phyloP scores from a whole-genome alignment of 2,329 filamentous ascomycete species.

The Mollisia scopiformis region DNA sequence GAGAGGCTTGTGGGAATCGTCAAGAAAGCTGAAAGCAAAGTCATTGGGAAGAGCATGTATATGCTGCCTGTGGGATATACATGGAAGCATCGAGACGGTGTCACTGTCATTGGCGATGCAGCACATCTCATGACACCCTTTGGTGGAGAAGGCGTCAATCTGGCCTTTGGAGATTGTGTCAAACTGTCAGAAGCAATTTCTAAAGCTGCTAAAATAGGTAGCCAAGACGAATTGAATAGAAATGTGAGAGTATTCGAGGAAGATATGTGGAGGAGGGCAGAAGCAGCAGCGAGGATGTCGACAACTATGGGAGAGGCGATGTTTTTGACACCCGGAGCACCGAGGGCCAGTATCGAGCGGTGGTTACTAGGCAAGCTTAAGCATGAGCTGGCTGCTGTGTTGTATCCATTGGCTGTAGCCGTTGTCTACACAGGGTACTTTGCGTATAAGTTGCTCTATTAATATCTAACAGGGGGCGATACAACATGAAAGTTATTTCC shows the following conservation, averaged over 20 bases:
- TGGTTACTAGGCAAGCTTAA: constrained; percentile 12
- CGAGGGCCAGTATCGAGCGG: constrained; percentile 14
- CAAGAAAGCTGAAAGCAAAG: constrained; percentile 26
- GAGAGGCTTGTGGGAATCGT: constrained; percentile 30
- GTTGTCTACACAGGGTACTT: not conserved
- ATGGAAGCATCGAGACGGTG: constrained; percentile 33
- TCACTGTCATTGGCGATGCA: constrained; percentile 52
- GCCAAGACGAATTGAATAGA: not conserved
- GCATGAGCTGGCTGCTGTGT: constrained; percentile 4
- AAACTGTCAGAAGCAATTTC: constrained; percentile 44
- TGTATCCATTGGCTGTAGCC: not conserved
- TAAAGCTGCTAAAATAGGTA: not conserved
- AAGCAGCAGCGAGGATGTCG: constrained; percentile 9
- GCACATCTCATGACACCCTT: constrained; percentile 51
- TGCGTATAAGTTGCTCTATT: not conserved
- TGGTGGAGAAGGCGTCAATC: constrained; percentile 46
- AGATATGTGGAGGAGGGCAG: constrained; percentile 32
- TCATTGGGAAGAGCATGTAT: constrained; percentile 30
- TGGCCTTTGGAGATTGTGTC: constrained; percentile 41
- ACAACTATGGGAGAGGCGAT: constrained; percentile 12
- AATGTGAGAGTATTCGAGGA: constrained; percentile 12
- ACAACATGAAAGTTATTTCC: too few species aligned
- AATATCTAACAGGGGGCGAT: too few species aligned
- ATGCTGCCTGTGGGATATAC: constrained; percentile 20
- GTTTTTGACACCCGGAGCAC: constrained; percentile 19